These are phyloP conservation scores for Fusarium napiforme DNA, from an alignment of 2,329 filamentous ascomycete species.

Conservation along the genomic window DNA sequence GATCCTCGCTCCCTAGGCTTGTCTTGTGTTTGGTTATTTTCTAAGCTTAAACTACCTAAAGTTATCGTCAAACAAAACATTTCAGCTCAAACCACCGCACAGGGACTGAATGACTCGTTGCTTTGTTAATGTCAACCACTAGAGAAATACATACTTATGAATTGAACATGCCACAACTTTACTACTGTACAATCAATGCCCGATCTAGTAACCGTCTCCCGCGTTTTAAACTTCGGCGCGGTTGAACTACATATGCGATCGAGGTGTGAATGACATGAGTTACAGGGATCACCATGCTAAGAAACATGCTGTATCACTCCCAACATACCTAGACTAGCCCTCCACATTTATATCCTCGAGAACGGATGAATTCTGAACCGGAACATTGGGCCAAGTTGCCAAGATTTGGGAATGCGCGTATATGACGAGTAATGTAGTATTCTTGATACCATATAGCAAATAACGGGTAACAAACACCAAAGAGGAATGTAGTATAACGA, in stretches of 20 bases:
- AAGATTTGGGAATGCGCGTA: constrained; percentile 2
- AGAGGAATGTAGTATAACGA: constrained; percentile 1
- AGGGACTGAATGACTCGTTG: not conserved
- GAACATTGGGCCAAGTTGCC: constrained; percentile 7
- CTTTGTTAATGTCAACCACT: not conserved
- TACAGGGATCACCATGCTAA: constrained; percentile 13
- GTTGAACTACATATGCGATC: not conserved
- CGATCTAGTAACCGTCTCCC: constrained; percentile 9
- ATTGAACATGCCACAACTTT: not conserved
- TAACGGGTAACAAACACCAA: not conserved
- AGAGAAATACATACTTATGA: not conserved
- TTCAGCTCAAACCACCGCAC: not conserved
- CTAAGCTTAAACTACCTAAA: constrained; percentile 20
- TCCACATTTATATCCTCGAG: not conserved
- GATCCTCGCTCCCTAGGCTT: not conserved
- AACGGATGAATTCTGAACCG: constrained; percentile 27
- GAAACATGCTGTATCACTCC: constrained; percentile 1
- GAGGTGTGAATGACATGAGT: not conserved
- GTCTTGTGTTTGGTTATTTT: not conserved
- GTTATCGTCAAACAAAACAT: constrained; percentile 11
- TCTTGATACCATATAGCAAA: not conserved
- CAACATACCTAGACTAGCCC: not conserved
- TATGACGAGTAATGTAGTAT: not conserved
- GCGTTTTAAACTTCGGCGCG: constrained; percentile 9
- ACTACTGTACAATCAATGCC: not conserved